These are phyloP conservation scores for Boletus semigastroideus DNA, from an alignment of 1,284 basidiomycete genomes.

Conservation along the genomic window DNA sequence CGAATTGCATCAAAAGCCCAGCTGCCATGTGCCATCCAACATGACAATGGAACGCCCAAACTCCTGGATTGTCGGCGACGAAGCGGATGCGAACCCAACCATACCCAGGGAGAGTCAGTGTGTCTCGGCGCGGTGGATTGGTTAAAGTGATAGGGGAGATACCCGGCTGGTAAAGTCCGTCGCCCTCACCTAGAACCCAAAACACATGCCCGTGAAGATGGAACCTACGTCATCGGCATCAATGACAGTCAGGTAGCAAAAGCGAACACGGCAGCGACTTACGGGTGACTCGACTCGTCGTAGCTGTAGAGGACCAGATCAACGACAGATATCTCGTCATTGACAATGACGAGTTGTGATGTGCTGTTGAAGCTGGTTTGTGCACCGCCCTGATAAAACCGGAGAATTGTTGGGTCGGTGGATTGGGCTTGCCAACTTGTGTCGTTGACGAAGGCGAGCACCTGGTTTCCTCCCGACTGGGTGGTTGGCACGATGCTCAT, in stretches of 20 bases:
- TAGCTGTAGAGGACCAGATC: constrained; percentile 25
- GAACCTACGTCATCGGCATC: constrained; percentile 22
- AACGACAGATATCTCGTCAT: constrained; percentile 29
- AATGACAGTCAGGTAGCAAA: too few species aligned
- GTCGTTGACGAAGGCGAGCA: constrained; percentile 27
- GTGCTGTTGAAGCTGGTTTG: constrained; percentile 27
- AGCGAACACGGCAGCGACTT: too few species aligned
- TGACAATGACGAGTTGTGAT: constrained; percentile 27
- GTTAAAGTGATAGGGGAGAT: constrained; percentile 20
- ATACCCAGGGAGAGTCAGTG: constrained; percentile 30
- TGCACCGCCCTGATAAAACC: constrained; percentile 27
- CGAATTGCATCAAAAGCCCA: constrained; percentile 37
- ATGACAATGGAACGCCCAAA: constrained; percentile 50
- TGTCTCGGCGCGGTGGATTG: constrained; percentile 34
- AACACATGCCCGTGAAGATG: constrained; percentile 35
- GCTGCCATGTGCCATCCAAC: constrained; percentile 47
- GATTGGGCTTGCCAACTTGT: constrained; percentile 28
- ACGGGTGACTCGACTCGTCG: constrained; percentile 35
- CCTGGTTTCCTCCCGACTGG: constrained; percentile 29
- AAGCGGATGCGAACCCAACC: constrained; percentile 36
- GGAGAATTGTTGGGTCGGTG: constrained; percentile 31
- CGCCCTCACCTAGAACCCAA: constrained; percentile 27
- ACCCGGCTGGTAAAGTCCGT: constrained; percentile 24
- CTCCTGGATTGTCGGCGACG: constrained; percentile 39
- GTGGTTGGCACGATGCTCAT: constrained; percentile 33